phyloP scores from a whole-genome alignment of 2,329 filamentous ascomycete genomes.

The Colletotrichum falcatum region DNA sequence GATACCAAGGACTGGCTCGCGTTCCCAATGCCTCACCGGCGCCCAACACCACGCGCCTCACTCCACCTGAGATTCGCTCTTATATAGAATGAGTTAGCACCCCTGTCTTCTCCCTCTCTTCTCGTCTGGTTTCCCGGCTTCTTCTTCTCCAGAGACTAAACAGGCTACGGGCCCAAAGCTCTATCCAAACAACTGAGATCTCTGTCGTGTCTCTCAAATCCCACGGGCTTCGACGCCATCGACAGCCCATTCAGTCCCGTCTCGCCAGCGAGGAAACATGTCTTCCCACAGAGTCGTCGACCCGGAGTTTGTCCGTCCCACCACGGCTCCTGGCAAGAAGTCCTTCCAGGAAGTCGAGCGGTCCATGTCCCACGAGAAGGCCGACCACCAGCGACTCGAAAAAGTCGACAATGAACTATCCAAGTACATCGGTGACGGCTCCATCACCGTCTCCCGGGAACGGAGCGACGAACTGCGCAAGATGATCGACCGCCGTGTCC shows the following conservation, averaged over 20 bases:
- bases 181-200: neutral
- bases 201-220: neutral
- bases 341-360: slow-evolving; percentile 48
- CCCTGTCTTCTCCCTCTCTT: neutral
- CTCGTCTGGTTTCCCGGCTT: slow-evolving; percentile 11
- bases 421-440: slow-evolving; percentile 70
- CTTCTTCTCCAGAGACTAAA: slow-evolving; percentile 13
- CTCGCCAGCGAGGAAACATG: slow-evolving; percentile 19
- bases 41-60: neutral
- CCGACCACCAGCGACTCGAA: slow-evolving; percentile 38
- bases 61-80: slow-evolving; percentile 12
- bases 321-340: slow-evolving; percentile 43
- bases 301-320: slow-evolving; percentile 44
- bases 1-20: slow-evolving; percentile 2
- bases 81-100: slow-evolving; percentile 31
- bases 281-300: slow-evolving; percentile 44
- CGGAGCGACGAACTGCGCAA: slow-evolving; percentile 71
- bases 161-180: neutral
- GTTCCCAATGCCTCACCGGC: neutral
- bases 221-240: neutral
- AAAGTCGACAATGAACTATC: slow-evolving; percentile 76
- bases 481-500: slow-evolving; percentile 75
- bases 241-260: slow-evolving; percentile 43
- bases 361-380: slow-evolving; percentile 32
- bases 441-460: slow-evolving; percentile 68